Evolutionary conservation across 73 alveolate species (phyloP).

Genomic region (Paramecium octaurelia): DNA sequence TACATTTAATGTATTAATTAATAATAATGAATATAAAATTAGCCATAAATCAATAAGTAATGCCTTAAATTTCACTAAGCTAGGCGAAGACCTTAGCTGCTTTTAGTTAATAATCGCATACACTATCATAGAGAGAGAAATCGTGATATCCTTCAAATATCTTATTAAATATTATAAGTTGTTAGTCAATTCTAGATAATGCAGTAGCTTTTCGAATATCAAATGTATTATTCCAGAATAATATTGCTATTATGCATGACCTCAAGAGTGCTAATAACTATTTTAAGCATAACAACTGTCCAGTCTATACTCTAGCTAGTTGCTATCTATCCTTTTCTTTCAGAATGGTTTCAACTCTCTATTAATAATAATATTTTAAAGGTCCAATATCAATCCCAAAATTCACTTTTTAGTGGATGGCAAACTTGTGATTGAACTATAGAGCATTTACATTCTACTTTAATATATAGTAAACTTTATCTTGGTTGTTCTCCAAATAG

Average conservation of each 20-base stretch:
- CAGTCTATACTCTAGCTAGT: neutral
- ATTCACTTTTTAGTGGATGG: constrained; percentile 13
- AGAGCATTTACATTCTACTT: constrained; percentile 33
- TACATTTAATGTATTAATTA: neutral
- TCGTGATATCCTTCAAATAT: constrained; percentile 59
- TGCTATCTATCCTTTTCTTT: constrained; percentile 12
- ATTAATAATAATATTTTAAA: neutral
- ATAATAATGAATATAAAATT: neutral
- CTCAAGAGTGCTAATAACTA: neutral
- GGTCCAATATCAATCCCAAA: neutral
- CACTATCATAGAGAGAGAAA: neutral
- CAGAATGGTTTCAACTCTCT: neutral
- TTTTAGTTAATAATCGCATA: neutral
- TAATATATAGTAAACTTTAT: neutral
- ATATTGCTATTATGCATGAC: constrained; percentile 40
- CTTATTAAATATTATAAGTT: constrained; percentile 6
- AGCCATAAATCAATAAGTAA: constrained; percentile 3
- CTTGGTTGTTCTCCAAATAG: constrained; percentile 36
- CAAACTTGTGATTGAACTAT: neutral
- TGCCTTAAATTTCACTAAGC: neutral
- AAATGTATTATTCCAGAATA: neutral
- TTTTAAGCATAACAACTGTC: neutral
- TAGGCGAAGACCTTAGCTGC: constrained; percentile 43
- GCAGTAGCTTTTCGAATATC: neutral
- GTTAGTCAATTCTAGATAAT: constrained; percentile 55